Conservation (phyloP, 305 asterid species). For the Fraxinus xanthoxyloides region DNA sequence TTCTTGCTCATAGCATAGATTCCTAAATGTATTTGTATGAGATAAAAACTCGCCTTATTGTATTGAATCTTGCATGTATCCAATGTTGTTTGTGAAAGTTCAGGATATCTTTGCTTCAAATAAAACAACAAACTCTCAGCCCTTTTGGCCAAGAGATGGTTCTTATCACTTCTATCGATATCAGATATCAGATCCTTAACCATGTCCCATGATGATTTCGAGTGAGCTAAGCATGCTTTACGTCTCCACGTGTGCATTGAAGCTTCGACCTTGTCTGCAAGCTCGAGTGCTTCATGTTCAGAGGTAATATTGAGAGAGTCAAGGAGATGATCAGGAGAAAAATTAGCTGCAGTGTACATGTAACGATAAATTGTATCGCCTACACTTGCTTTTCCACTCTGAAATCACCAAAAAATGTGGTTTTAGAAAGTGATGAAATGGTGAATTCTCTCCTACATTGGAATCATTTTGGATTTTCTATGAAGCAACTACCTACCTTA, state of each 20-base stretch:
- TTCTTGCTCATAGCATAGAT: not conserved
- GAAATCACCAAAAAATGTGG: constrained; percentile 12
- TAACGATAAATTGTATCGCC: constrained; percentile 75
- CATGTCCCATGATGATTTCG: constrained; percentile 84
- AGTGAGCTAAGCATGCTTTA: constrained; percentile 53
- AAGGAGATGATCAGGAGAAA: constrained; percentile 62
- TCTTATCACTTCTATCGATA: constrained; percentile 67
- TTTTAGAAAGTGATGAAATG: not conserved
- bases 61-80: constrained; percentile 82
- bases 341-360: constrained; percentile 58
- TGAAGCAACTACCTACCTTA: constrained; percentile 48
- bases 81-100: constrained; percentile 82
- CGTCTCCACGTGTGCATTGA: constrained; percentile 85
- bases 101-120: constrained; percentile 81
- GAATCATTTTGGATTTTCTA: not conserved
- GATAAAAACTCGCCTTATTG: constrained; percentile 54
- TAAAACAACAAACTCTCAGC: constrained; percentile 68
- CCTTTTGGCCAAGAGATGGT: constrained; percentile 59
- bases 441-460: not conserved
- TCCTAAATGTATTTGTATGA: not conserved
- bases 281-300: constrained; percentile 86
- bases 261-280: constrained; percentile 83
- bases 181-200: constrained; percentile 80
- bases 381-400: constrained; percentile 81
- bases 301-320: constrained; percentile 60